phyloP scores from a whole-genome alignment of 2,329 filamentous ascomycete genomes.

The Phaeophleospora eucalypticola region DNA sequence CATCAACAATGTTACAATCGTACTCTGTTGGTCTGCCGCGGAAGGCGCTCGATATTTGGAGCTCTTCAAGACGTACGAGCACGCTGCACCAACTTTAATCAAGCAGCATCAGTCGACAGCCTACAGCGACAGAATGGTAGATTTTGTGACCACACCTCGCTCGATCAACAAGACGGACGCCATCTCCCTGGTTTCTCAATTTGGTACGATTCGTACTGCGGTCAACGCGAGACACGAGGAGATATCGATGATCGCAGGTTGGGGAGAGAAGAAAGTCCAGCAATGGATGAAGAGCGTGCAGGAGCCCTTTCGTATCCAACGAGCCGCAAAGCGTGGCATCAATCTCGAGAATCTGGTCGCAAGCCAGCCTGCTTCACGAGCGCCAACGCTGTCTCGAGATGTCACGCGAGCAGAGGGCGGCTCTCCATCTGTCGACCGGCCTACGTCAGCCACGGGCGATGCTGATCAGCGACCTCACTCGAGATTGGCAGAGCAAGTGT shows the following conservation, averaged over 20 bases:
- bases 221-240: slow-evolving; percentile 86
- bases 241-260: slow-evolving; percentile 77
- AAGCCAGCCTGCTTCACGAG: slow-evolving; percentile 23
- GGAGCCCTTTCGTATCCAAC: slow-evolving; percentile 76
- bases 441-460: slow-evolving; percentile 30
- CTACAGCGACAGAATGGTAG: slow-evolving; percentile 82
- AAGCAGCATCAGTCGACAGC: slow-evolving; percentile 76
- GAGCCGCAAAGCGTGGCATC: slow-evolving; percentile 57
- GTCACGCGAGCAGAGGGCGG: slow-evolving; percentile 22
- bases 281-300: slow-evolving; percentile 77
- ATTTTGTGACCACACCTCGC: slow-evolving; percentile 86
- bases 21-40: slow-evolving; percentile 89
- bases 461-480: slow-evolving; percentile 36
- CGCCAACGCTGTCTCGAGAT: slow-evolving; percentile 25
- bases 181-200: slow-evolving; percentile 81
- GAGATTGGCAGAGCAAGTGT: slow-evolving; percentile 28
- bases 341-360: slow-evolving; percentile 30
- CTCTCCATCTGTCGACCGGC: slow-evolving; percentile 4
- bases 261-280: slow-evolving; percentile 93
- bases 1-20: slow-evolving; percentile 86
- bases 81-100: slow-evolving; percentile 77
- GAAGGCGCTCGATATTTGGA: slow-evolving; percentile 94
- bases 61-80: slow-evolving; percentile 90
- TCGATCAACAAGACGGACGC: slow-evolving; percentile 95
- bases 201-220: slow-evolving; percentile 81